Conservation (phyloP, 1,139 yeast genomes). For the Meyerozyma sp. region DNA sequence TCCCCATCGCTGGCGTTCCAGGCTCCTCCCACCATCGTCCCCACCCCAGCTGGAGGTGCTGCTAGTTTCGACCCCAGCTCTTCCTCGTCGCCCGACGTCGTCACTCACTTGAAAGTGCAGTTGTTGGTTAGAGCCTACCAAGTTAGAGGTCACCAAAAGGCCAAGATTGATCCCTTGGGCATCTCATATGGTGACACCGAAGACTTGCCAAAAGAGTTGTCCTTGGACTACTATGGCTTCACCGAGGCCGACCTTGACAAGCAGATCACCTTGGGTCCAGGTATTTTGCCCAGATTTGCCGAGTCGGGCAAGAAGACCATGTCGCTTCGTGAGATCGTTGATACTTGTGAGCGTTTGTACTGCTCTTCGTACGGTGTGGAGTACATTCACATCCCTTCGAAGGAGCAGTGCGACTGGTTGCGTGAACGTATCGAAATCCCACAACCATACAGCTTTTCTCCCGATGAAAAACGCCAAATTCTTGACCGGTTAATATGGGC, state of each 20-base stretch:
- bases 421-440: slow-evolving; percentile 96
- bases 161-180: slow-evolving; percentile 90
- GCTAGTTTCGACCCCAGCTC: slow-evolving; percentile 55
- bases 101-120: slow-evolving; percentile 91
- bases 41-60: slow-evolving; percentile 70
- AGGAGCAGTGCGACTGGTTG: slow-evolving; percentile 96
- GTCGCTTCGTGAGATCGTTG: slow-evolving; percentile 74
- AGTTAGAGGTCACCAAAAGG: slow-evolving; percentile 96
- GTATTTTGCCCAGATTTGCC: slow-evolving; percentile 91
- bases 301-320: slow-evolving; percentile 57
- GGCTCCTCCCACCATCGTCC: slow-evolving; percentile 88
- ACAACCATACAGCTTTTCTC: slow-evolving; percentile 71
- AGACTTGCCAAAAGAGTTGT: slow-evolving; percentile 74
- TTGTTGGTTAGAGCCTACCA: slow-evolving; percentile 96
- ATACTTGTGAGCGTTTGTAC: slow-evolving; percentile 75
- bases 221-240: slow-evolving; percentile 88
- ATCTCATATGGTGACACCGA: slow-evolving; percentile 71
- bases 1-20: slow-evolving; percentile 73
- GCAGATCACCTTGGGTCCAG: slow-evolving; percentile 91
- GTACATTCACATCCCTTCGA: slow-evolving; percentile 94
- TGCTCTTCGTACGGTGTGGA: slow-evolving; percentile 90
- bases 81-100: slow-evolving; percentile 51
- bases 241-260: slow-evolving; percentile 78
- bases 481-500: slow-evolving; percentile 97
- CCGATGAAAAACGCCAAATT: slow-evolving; percentile 93